phyloP scores from a whole-genome alignment of 495 filamentous ascomycete species.

The Daldinia bambusicola region DNA sequence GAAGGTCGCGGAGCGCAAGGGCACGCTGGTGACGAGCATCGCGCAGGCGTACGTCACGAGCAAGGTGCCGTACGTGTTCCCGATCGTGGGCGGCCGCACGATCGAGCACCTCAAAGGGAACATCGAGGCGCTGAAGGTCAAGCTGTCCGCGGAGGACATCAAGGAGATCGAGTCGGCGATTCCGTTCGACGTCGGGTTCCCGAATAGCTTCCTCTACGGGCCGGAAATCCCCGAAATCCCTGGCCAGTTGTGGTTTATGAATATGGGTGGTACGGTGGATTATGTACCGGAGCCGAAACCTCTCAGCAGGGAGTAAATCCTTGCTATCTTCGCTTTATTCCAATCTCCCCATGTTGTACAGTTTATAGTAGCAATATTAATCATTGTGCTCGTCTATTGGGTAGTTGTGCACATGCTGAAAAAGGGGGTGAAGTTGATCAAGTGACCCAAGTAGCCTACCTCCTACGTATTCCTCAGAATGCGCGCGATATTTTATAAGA shows the following conservation, averaged over 20 bases:
- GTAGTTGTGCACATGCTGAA: no score
- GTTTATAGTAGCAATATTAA: no score
- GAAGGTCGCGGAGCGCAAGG: slow-evolving; percentile 64
- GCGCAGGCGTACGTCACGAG: slow-evolving; percentile 79
- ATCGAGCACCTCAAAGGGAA: slow-evolving; percentile 72
- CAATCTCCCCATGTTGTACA: no score
- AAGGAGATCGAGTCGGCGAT: slow-evolving; percentile 70
- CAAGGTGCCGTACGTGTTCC: slow-evolving; percentile 80
- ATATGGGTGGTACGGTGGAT: slow-evolving; percentile 59
- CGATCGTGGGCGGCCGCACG: slow-evolving; percentile 73
- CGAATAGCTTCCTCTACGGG: slow-evolving; percentile 61
- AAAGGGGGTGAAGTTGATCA: no score
- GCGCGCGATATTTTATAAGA: no score
- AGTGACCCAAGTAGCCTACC: no score
- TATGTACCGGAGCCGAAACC: slow-evolving; percentile 51
- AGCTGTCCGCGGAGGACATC: slow-evolving; percentile 68
- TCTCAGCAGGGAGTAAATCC: slow-evolving; percentile 25
- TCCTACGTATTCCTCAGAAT: no score
- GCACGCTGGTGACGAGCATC: slow-evolving; percentile 63
- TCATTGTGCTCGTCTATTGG: no score
- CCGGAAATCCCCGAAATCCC: slow-evolving; percentile 51
- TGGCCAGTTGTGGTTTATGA: slow-evolving; percentile 55
- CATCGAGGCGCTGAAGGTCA: slow-evolving; percentile 69
- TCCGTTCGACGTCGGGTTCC: slow-evolving; percentile 73
- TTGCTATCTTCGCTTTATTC: background rate